These are phyloP conservation scores for Cadophora sp. DNA, from an alignment of 2,329 filamentous ascomycete species.

Conservation along the genomic window DNA sequence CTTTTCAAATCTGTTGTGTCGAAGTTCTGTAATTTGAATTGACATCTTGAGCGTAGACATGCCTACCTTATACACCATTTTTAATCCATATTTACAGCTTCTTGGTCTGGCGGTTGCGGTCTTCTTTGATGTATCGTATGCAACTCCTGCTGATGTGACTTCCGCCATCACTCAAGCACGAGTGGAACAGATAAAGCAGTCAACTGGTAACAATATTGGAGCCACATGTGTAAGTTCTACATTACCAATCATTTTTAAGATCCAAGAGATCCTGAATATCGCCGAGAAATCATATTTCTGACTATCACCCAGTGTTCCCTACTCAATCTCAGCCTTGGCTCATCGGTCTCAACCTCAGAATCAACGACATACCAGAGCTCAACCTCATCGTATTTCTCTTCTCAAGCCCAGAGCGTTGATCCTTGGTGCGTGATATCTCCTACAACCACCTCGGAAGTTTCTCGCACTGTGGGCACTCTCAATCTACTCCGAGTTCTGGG, in stretches of 20 bases:
- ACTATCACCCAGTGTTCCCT: background rate
- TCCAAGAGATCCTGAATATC: no score
- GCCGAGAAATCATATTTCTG: no score
- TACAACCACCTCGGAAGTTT: constrained; percentile 4
- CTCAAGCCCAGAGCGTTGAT: constrained; percentile 6
- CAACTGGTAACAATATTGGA: background rate
- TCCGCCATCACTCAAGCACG: background rate
- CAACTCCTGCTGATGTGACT: background rate
- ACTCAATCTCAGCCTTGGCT: constrained; percentile 2
- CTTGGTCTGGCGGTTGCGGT: background rate
- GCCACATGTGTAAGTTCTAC: background rate
- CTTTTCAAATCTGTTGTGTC: background rate
- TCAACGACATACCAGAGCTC: constrained; percentile 7
- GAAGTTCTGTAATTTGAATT: background rate
- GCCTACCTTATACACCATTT: background rate
- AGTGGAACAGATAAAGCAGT: background rate
- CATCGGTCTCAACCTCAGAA: background rate
- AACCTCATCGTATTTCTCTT: constrained; percentile 12
- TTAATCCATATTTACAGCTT: background rate
- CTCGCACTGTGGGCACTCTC: background rate
- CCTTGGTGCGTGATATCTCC: constrained; percentile 14
- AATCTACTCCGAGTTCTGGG: background rate
- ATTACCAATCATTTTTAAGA: background rate
- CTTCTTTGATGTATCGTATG: background rate
- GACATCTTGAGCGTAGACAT: background rate